Percentiles rank a stretch among this genome's conserved stretches.
These are phyloP conservation scores for Phellopilus nigrolimitatus DNA, from an alignment of 1,284 basidiomycete genomes.

Conservation along the genomic window DNA sequence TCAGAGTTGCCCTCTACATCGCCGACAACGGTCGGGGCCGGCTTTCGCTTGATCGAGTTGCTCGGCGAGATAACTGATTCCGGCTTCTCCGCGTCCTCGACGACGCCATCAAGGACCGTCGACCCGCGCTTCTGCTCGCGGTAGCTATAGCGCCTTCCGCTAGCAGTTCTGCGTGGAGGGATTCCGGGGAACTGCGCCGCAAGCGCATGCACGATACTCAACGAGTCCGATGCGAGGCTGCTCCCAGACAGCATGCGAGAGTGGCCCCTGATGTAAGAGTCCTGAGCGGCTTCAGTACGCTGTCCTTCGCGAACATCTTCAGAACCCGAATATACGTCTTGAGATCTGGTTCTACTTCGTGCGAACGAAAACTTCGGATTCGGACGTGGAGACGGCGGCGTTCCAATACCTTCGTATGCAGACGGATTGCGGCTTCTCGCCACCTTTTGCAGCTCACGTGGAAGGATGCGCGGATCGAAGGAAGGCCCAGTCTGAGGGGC, in stretches of 20 bases:
- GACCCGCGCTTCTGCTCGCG: background rate
- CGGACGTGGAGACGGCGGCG: background rate
- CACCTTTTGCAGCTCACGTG: slow-evolving; percentile 3
- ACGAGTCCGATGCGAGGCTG: slow-evolving; percentile 33
- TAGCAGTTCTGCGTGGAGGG: slow-evolving; percentile 33
- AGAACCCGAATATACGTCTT: too few species aligned
- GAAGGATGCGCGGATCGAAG: background rate
- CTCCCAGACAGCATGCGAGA: slow-evolving; percentile 22
- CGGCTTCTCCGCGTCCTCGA: slow-evolving; percentile 4
- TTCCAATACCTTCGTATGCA: background rate
- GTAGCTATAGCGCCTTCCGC: slow-evolving; percentile 1
- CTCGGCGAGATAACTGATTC: slow-evolving; percentile 13
- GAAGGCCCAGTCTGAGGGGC: slow-evolving; percentile 1
- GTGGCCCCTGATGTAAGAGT: slow-evolving; percentile 1
- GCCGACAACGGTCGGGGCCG: slow-evolving; percentile 7
- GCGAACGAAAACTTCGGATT: slow-evolving; percentile 12
- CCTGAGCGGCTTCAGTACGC: background rate
- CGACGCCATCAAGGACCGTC: slow-evolving; percentile 1
- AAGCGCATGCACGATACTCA: slow-evolving; percentile 43
- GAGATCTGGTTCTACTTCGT: too few species aligned
- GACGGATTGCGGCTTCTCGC: background rate
- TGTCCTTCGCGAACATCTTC: background rate
- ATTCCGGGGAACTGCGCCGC: slow-evolving; percentile 48
- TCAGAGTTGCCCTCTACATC: background rate
- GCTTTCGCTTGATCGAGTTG: slow-evolving; percentile 20